Evolutionary conservation across 495 filamentous ascomycete species (phyloP).

Genomic region (Chaetomium cochliodes): DNA sequence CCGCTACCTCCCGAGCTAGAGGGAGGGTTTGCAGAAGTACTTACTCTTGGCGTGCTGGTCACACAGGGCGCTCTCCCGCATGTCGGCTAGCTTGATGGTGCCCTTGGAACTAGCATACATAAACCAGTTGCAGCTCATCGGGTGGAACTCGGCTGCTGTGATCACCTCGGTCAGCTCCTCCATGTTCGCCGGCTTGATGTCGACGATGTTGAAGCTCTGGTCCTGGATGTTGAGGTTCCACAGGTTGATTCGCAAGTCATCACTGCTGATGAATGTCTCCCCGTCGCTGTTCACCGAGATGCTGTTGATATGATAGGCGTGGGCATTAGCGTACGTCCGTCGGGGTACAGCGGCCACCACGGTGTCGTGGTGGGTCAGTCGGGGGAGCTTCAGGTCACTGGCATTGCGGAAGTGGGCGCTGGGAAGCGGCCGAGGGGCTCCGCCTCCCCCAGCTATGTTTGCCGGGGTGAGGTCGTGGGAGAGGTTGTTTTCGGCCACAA

Average conservation of each 20-base stretch:
- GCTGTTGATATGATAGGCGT: conserved; percentile 99
- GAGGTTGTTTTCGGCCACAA: conserved; percentile 97
- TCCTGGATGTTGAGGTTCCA: conserved; percentile 99
- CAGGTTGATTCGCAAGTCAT: conserved; percentile 94
- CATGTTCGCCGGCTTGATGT: conserved; percentile 99
- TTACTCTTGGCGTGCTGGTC: conserved; percentile 93
- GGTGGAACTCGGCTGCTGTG: conserved; percentile 97
- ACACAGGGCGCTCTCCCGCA: conserved; percentile 93
- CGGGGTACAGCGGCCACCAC: conserved; percentile 95
- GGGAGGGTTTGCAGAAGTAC: conserved; percentile 29
- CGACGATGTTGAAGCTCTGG: conserved; percentile 99
- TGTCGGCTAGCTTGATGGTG: conserved; percentile 97
- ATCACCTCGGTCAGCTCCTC: conserved; percentile 99
- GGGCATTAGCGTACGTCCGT: conserved; percentile 94
- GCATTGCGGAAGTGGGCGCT: conserved; percentile 74
- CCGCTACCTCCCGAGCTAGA: neutral
- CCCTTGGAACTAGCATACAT: conserved; percentile 99
- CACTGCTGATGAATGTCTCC: conserved; percentile 98
- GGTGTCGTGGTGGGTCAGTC: conserved; percentile 96
- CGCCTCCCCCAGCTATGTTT: conserved; percentile 69
- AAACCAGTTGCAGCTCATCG: conserved; percentile 97
- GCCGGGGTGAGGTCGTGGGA: conserved; percentile 90
- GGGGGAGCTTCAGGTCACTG: conserved; percentile 84
- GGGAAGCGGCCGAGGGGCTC: conserved; percentile 64
- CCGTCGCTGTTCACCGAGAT: conserved; percentile 99